Base-by-base conservation (phyloP, 2,329 filamentous ascomycete genomes). In the Knufia fluminis region DNA sequence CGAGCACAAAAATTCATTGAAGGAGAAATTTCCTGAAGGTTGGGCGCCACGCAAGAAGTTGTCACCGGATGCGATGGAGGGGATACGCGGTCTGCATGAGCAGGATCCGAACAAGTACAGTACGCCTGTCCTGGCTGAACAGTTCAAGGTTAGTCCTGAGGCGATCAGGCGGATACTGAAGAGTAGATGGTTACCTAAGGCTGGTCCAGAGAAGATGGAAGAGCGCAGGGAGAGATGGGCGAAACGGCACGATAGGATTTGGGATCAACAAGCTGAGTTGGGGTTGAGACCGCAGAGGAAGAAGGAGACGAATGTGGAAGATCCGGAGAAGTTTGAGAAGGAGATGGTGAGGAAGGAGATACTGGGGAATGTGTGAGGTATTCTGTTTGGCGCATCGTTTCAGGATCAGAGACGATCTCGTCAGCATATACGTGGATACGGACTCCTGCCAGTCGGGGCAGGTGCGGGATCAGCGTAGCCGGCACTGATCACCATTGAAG, bases 21-120 rank as follows among this genome's bases (percentile, higher is more conserved):
- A 82, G 59, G 67, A 78, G 53, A 98, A 97, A 62, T 92, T 96
- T 56, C 80, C 80, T 1, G 78, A 83, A 33, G 70, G 83, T 8
- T 98, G 91, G 90, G 75, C 76, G 23, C 91, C 92, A 24, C 77
- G 78, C 43, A 96, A 94, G 67, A 83, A 83, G 51, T 76, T 98
- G 8, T 97, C 92, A 0, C 92, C 92, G 0, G 91, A 97, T 66
- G 88, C 90, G 1, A 73, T 96, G 26, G 83, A 86, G n/a, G 90
- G 89, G 36, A 94, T 98, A 58, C 82, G 89, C 36, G 83, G 86
- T 17, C 73, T 98, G 28, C 80, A 96, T 65, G 71, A 76, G 22
- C 82, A 88, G 58, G 83, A 88, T 54, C 88, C 91, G 0, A 76
- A 84, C 2, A 74, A 77, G 50, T 96, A 89, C 69, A 85, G 83